phyloP scores from a whole-genome alignment of 495 filamentous ascomycete species.

The Aspergillus steynii region DNA sequence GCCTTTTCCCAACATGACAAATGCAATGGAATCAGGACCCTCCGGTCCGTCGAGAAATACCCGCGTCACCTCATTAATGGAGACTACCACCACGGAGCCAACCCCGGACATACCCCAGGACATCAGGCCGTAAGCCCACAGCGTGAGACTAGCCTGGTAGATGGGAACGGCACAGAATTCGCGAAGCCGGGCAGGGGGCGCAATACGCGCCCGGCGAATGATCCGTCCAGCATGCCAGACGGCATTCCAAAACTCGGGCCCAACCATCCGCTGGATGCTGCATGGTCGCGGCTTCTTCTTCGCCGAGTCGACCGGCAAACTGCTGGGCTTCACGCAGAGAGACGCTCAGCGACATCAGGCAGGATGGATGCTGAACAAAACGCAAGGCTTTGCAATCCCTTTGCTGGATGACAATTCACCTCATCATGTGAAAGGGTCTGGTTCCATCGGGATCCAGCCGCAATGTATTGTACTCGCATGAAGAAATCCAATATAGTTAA shows the following conservation, averaged over 20 bases:
- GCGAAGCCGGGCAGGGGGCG: background rate
- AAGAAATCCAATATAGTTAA: no score
- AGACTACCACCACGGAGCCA: background rate
- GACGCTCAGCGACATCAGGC: no score
- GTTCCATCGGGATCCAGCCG: no score
- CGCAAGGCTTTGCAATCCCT: no score
- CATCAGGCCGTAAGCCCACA: slow-evolving; percentile 5
- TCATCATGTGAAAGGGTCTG: no score
- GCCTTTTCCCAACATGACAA: background rate
- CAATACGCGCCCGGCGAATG: background rate
- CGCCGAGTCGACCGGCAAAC: slow-evolving; percentile 1
- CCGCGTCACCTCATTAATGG: background rate
- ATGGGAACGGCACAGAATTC: background rate
- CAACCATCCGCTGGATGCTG: background rate
- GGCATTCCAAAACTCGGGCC: background rate
- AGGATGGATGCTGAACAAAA: no score
- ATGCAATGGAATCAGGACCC: background rate
- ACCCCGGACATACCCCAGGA: background rate
- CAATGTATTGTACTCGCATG: no score
- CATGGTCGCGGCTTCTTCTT: background rate
- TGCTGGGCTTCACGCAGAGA: background rate
- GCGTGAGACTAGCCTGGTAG: slow-evolving; percentile 2
- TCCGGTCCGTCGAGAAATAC: slow-evolving; percentile 1
- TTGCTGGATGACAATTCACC: no score
- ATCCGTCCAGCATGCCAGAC: slow-evolving; percentile 2